Conservation (phyloP, 2,329 filamentous ascomycete species). For the Alternaria postmessia region DNA sequence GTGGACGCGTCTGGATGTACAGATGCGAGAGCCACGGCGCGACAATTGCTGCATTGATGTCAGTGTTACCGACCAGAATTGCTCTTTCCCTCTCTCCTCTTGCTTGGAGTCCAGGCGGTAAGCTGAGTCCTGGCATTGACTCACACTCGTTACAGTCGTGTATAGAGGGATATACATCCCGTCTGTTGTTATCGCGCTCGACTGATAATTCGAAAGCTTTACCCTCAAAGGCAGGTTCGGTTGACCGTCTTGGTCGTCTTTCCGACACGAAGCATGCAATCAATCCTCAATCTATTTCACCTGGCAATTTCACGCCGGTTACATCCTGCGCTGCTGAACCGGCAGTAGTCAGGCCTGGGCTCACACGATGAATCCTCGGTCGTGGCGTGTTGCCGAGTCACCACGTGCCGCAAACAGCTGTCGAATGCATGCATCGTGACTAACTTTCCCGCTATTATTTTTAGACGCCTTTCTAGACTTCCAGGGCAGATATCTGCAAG, state of each 20-base stretch:
- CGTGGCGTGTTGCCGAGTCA: constrained; percentile 15
- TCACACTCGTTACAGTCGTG: neutral
- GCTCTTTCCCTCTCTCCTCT: neutral
- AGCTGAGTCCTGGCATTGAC: neutral
- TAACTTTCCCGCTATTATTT: constrained; percentile 38
- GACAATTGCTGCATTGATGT: neutral
- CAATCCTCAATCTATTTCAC: constrained; percentile 44
- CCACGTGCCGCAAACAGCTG: constrained; percentile 20
- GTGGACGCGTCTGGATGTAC: neutral
- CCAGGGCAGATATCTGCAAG: constrained; percentile 29
- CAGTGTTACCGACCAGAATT: neutral
- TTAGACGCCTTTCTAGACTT: constrained; percentile 32
- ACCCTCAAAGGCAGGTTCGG: neutral
- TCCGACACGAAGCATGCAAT: constrained; percentile 40
- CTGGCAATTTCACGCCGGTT: constrained; percentile 28
- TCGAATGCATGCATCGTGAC: constrained; percentile 18
- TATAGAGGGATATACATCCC: neutral
- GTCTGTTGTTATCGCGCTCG: neutral
- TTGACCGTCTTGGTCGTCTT: constrained; percentile 25
- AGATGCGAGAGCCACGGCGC: neutral
- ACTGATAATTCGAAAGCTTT: neutral
- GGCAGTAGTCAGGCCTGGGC: constrained; percentile 37
- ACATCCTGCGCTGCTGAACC: constrained; percentile 26
- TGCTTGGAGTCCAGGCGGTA: neutral
- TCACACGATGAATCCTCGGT: constrained; percentile 23